A percentile compares a stretch with the other conserved stretches of the same genome.
Conservation (phyloP, 352 stramenopile species). For the Blastocystis hominis region DNA sequence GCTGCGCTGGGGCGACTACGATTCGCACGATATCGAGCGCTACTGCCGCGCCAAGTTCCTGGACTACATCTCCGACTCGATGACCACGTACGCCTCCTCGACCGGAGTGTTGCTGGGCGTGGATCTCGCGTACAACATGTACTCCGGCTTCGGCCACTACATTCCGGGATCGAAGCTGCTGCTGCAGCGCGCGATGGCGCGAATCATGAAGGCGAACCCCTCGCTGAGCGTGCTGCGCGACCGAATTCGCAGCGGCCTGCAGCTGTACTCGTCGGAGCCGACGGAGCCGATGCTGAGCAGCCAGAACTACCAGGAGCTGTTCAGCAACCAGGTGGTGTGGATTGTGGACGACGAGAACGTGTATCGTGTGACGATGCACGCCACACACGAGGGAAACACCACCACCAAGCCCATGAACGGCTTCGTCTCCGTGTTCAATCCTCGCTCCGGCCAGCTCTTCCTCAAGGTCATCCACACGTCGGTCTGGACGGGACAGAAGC, state of each 20-base stretch:
- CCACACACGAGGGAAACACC: conserved; percentile 97
- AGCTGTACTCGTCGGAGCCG: conserved; percentile 97
- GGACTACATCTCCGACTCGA: conserved; percentile 99
- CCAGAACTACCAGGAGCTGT: conserved; percentile 99
- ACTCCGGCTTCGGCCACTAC: conserved; percentile 98
- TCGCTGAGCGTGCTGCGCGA: conserved; percentile 97
- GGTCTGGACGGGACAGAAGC: conserved; percentile 98
- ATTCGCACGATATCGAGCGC: conserved; percentile 98
- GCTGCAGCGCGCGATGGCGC: conserved; percentile 98
- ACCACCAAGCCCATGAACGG: conserved; percentile 99
- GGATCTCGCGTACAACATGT: conserved; percentile 97
- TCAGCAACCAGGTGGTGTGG: conserved; percentile 99
- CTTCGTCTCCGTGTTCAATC: conserved; percentile 99
- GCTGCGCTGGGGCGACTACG: conserved; percentile 97
- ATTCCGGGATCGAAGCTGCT: conserved; percentile 96
- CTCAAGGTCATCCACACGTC: conserved; percentile 99
- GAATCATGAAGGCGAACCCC: conserved; percentile 99
- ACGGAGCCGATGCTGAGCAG: conserved; percentile 98
- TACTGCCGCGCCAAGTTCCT: conserved; percentile 97
- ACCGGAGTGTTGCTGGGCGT: conserved; percentile 91
- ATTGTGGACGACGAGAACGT: conserved; percentile 99
- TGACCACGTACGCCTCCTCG: conserved; percentile 97
- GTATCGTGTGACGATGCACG: conserved; percentile 96
- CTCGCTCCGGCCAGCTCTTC: conserved; percentile 94
- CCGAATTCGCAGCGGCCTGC: conserved; percentile 95